Evolutionary conservation across 2,329 filamentous ascomycete genomes (phyloP).

Genomic region (Orbilia brochopaga): DNA sequence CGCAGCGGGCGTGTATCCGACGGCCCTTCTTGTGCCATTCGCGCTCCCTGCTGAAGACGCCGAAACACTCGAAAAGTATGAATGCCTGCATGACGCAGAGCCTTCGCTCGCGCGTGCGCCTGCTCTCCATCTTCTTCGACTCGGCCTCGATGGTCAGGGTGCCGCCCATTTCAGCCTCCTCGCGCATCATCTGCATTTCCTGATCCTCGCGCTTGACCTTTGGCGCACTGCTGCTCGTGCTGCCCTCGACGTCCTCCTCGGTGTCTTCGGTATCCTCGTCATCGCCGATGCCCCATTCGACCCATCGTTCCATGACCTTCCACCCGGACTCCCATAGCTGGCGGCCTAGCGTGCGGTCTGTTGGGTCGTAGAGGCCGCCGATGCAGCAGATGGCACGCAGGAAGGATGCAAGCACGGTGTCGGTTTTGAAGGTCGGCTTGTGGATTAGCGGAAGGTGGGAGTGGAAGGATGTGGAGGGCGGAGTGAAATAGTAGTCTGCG

Average conservation of each 20-base stretch:
- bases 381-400: slow-evolving; percentile 54
- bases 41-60: slow-evolving; percentile 53
- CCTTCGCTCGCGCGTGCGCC: slow-evolving; percentile 47
- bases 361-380: slow-evolving; percentile 54
- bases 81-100: slow-evolving; percentile 54
- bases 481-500: slow-evolving; percentile 54
- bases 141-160: slow-evolving; percentile 40
- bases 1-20: slow-evolving; percentile 52
- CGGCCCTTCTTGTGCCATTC: slow-evolving; percentile 54
- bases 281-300: slow-evolving; percentile 53
- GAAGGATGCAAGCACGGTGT: slow-evolving; percentile 53
- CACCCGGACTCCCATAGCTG: slow-evolving; percentile 55
- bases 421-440: slow-evolving; percentile 53
- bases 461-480: slow-evolving; percentile 53
- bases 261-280: slow-evolving; percentile 52
- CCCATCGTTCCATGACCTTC: slow-evolving; percentile 55
- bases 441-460: slow-evolving; percentile 54
- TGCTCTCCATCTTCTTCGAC: slow-evolving; percentile 42
- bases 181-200: slow-evolving; percentile 30
- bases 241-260: slow-evolving; percentile 26
- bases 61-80: slow-evolving; percentile 54
- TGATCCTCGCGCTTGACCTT: slow-evolving; percentile 48
- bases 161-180: slow-evolving; percentile 39
- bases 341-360: slow-evolving; percentile 52
- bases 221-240: slow-evolving; percentile 24